Percentiles rank a stretch among this genome's conserved stretches.
Conservation (phyloP, 2,329 filamentous ascomycete genomes). For the Aspergillus sp. region DNA sequence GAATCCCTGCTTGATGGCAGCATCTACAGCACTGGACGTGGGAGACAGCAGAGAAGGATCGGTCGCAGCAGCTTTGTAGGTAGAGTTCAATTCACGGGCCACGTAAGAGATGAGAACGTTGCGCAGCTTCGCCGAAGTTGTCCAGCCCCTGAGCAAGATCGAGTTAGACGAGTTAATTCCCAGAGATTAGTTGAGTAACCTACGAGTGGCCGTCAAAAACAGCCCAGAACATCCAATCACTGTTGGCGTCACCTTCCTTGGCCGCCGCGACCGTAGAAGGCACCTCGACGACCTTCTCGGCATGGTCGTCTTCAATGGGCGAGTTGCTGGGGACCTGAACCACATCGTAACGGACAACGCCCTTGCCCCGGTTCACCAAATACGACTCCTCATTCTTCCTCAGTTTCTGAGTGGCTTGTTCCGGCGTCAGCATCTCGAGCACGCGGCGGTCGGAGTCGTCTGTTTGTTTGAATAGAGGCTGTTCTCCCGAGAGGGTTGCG, state of each 20-base stretch:
- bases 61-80: constrained; percentile 73
- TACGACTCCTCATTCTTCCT: constrained; percentile 90
- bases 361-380: constrained; percentile 81
- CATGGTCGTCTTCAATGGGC: constrained; percentile 97
- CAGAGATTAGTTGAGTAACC: constrained; percentile 31
- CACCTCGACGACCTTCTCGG: constrained; percentile 95
- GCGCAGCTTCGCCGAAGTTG: constrained; percentile 91
- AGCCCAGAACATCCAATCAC: constrained; percentile 99
- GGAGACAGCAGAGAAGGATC: constrained; percentile 63
- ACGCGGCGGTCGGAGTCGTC: constrained; percentile 82
- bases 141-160: constrained; percentile 72
- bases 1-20: constrained; percentile 91
- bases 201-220: constrained; percentile 97
- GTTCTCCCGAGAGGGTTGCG: constrained; percentile 79
- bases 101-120: constrained; percentile 92
- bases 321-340: constrained; percentile 95
- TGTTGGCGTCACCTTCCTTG: constrained; percentile 57
- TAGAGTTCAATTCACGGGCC: constrained; percentile 85
- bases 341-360: constrained; percentile 90
- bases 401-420: constrained; percentile 88
- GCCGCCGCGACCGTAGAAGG: constrained; percentile 60
- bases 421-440: constrained; percentile 92
- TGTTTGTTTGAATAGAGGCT: constrained; percentile 82
- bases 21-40: constrained; percentile 76
- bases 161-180: neutral